Base-by-base conservation (phyloP, 441 rosid species). In the Geranium incanum region DNA sequence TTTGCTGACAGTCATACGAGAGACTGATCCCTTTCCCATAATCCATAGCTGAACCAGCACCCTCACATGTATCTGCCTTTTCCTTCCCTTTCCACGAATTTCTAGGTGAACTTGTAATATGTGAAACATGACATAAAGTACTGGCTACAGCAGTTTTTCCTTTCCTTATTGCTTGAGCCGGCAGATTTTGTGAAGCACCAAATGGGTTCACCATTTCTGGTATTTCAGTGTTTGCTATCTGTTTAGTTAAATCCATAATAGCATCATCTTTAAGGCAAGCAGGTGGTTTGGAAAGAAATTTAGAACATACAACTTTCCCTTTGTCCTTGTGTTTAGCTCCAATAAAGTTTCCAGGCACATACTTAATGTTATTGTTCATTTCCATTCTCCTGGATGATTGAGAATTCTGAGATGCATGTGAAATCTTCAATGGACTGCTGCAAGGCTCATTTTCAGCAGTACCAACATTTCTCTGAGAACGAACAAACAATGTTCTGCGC, bases 1-100 rank as follows among this genome's bases (percentile, higher is more conserved):
- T 16, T 55, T 55, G 23, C 62, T n/a, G 23, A 15, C 8, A 55
- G 21, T 55, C 62, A 55, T 5, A n/a, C 5, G 62, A 55, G 8
- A 55, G 62, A 55, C 21, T 6, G 16, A 16, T 55, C 62, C 62
- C 62, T 55, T 15, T n/a, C 62, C 62, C 21, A 55, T 15, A 15
- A 55, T 55, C 15, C 16, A n/a, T 55, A 55, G 62, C 62, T 55
- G 62, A 55, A 55, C 62, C 62, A 3, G 76, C 65, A 77, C 39
- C 66, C 23, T 59, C 43, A 43, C 63, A 41, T 59, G 62, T 74
- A 70, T 41, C 66, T 52, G 63, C 67, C 36, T 76, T 76, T 69
- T 76, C 73, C 72, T 76, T 68, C 28, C 75, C 79, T 75, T 71
- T 76, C 33, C 33, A 36, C 45, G 72, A n/a, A 45, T 33, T 65